Percentiles rank a stretch among this genome's conserved stretches.
Evolutionary conservation across 495 filamentous ascomycete species (phyloP).

Genomic region (Geoglossum glabrum): DNA sequence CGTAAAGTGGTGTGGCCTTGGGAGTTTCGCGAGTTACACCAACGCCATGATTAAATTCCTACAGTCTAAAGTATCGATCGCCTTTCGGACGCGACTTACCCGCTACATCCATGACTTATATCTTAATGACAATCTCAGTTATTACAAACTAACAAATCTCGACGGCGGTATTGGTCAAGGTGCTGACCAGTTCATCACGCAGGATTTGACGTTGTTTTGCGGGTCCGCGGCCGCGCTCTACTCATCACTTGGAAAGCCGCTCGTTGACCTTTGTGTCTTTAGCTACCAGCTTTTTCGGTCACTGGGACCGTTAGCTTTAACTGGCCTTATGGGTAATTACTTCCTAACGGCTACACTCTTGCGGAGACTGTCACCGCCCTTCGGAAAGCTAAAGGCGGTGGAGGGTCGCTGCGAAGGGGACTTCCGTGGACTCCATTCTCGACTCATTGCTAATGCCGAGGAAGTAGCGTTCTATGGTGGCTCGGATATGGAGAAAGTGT

Average conservation of each 20-base stretch:
- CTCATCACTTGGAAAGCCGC: constrained; percentile 87
- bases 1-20: constrained; percentile 59
- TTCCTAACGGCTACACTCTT: constrained; percentile 79
- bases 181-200: constrained; percentile 93
- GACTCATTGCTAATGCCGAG: constrained; percentile 90
- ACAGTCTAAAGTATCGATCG: constrained; percentile 93
- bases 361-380: constrained; percentile 72
- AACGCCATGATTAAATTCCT: constrained; percentile 98
- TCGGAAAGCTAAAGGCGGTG: constrained; percentile 88
- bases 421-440: constrained; percentile 72
- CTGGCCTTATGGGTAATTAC: constrained; percentile 75
- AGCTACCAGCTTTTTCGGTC: constrained; percentile 92
- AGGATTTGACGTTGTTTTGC: constrained; percentile 91
- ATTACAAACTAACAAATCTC: constrained; percentile 86
- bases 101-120: constrained; percentile 97
- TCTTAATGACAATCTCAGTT: constrained; percentile 80
- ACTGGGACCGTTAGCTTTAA: constrained; percentile 71
- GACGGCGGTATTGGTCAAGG: constrained; percentile 85
- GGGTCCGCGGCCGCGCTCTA: constrained; percentile 81
- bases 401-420: constrained; percentile 88
- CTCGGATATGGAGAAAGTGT: constrained; percentile 75
- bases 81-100: constrained; percentile 89
- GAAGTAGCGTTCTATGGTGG: constrained; percentile 98
- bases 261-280: constrained; percentile 90
- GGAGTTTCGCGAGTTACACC: constrained; percentile 65